Conservation (phyloP, 2,329 filamentous ascomycete species). For the Botrytis galanthina region DNA sequence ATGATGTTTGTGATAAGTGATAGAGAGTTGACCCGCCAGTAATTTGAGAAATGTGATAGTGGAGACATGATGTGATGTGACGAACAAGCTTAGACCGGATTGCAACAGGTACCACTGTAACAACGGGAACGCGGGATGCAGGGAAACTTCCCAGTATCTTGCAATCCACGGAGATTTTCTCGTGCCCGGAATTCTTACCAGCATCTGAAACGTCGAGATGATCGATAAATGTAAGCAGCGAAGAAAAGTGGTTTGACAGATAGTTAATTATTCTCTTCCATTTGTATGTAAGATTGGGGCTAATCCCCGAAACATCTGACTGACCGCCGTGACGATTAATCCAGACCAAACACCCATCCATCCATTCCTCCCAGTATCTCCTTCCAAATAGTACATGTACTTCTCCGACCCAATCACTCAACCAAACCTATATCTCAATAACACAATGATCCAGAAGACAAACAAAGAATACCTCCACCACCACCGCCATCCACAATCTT, state of each 20-base stretch:
- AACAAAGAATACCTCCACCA: neutral
- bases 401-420: neutral
- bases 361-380: neutral
- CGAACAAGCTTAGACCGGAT: neutral
- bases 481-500: neutral
- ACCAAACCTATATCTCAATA: slow-evolving; percentile 1
- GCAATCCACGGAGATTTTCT: neutral
- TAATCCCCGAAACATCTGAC: neutral
- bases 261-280: neutral
- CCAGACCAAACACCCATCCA: neutral
- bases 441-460: slow-evolving; percentile 13
- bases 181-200: neutral
- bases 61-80: neutral
- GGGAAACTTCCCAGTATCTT: slow-evolving; percentile 9
- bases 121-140: neutral
- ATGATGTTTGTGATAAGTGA: neutral
- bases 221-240: neutral
- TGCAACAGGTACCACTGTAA: neutral
- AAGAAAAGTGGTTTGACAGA: neutral
- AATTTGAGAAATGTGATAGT: neutral
- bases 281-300: neutral
- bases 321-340: neutral
- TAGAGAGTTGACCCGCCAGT: neutral
- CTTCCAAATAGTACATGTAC: neutral
- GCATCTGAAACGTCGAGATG: neutral